Conservation (phyloP, 495 filamentous ascomycete species). For the Bryoglossum gracile region DNA sequence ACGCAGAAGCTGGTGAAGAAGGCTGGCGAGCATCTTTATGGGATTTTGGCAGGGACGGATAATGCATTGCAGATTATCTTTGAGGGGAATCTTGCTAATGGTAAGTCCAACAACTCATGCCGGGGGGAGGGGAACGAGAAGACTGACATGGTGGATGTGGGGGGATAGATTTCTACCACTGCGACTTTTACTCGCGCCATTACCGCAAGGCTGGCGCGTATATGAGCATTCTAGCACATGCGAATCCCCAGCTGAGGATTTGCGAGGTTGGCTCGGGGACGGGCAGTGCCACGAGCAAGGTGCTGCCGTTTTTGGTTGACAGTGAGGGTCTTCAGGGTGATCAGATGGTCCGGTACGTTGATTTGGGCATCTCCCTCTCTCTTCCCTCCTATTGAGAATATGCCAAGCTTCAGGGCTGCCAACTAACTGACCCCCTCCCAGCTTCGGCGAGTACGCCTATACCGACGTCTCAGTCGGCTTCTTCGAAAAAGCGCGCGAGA, state of each 20-base stretch:
- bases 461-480: constrained; percentile 48
- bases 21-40: constrained; percentile 9
- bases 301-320: too few species aligned
- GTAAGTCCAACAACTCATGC: background rate
- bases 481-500: constrained; percentile 34
- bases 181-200: constrained; percentile 4
- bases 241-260: constrained; percentile 33
- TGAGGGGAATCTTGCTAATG: background rate
- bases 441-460: constrained; percentile 36
- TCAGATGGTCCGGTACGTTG: too few species aligned
- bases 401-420: too few species aligned
- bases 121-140: background rate
- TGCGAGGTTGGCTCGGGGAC: constrained; percentile 43
- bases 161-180: background rate
- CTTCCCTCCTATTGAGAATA: too few species aligned
- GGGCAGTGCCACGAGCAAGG: constrained; percentile 27
- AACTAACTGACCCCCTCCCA: too few species aligned
- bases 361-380: too few species aligned
- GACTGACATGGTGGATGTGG: background rate
- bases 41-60: background rate
- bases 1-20: background rate
- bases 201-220: constrained; percentile 20
- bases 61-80: background rate
- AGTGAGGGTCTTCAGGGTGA: too few species aligned
- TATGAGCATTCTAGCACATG: constrained; percentile 29